Conservation (phyloP, 2,329 filamentous ascomycete species). For the Colletotrichum sp. region DNA sequence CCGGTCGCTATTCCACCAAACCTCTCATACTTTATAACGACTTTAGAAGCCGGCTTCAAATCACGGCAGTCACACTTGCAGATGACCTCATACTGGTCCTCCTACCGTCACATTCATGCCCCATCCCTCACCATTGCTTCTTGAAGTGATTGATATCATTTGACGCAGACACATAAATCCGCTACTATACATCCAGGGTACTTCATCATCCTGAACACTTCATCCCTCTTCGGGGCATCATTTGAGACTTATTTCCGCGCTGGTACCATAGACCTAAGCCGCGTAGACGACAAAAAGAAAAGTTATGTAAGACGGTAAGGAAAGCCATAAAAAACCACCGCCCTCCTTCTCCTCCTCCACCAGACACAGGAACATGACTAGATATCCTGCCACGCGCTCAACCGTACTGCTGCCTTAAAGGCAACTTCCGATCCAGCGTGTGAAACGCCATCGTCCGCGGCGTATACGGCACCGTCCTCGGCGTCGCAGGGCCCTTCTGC, state of each 20-base stretch:
- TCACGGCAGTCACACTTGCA: too few relatives aligned
- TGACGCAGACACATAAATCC: not conserved
- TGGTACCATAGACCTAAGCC: not conserved
- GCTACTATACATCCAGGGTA: not conserved
- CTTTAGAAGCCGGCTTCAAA: not conserved
- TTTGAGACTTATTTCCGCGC: not conserved
- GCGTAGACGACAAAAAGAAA: not conserved
- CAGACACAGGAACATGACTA: too few relatives aligned
- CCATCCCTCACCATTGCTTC: not conserved
- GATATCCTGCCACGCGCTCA: not conserved
- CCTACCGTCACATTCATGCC: too few relatives aligned
- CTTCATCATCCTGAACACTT: not conserved
- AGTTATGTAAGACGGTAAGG: not conserved
- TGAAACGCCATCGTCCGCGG: conserved; percentile 73
- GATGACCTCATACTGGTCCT: too few relatives aligned
- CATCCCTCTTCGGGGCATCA: not conserved
- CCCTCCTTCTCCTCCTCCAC: not conserved
- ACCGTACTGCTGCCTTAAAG: conserved; percentile 45
- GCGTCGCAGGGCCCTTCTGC: conserved; percentile 42
- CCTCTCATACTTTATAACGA: not conserved
- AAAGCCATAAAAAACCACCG: not conserved
- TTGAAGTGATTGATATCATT: not conserved
- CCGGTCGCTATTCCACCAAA: not conserved
- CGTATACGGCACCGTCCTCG: conserved; percentile 57
- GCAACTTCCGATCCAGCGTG: conserved; percentile 63